A percentile compares a stretch with the other conserved stretches of the same genome.
Evolutionary conservation across 306 rosid species (phyloP).

Genomic region (Crataegus laevigata): DNA sequence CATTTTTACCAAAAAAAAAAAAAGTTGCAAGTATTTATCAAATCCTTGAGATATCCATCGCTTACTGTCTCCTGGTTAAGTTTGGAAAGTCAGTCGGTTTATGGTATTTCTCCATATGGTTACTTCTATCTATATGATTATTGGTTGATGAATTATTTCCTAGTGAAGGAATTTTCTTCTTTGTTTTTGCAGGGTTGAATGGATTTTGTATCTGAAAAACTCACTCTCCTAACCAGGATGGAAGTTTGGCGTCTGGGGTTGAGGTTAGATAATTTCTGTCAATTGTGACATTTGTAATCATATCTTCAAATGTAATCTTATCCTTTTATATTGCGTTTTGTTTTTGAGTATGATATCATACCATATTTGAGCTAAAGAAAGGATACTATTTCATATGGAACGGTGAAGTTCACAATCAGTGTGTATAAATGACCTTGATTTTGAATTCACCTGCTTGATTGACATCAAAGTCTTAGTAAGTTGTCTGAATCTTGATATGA

Average conservation of each 20-base stretch:
- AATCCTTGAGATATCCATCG: not conserved
- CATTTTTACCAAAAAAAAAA: not conserved
- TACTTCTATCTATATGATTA: not conserved
- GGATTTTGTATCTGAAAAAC: constrained; percentile 14
- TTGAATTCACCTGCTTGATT: constrained; percentile 19
- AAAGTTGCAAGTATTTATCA: not conserved
- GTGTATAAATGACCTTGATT: constrained; percentile 15
- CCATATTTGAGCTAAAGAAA: constrained; percentile 6
- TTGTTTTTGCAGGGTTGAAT: constrained; percentile 21
- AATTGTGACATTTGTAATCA: constrained; percentile 27
- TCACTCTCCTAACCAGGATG: constrained; percentile 17
- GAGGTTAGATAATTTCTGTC: constrained; percentile 15
- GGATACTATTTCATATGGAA: constrained; percentile 7
- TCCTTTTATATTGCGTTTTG: not conserved
- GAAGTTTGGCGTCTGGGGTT: constrained; percentile 8
- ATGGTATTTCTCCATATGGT: not conserved
- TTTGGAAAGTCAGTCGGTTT: not conserved
- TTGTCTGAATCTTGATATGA: constrained; percentile 5
- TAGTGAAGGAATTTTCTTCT: not conserved
- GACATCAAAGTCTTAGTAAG: constrained; percentile 12
- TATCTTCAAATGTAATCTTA: constrained; percentile 7
- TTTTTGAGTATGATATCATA: not conserved
- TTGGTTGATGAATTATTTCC: not conserved
- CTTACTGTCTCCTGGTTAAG: not conserved
- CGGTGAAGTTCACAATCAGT: not conserved